Base-by-base conservation (phyloP, 768 basidiomycete species). In the Macrolepiota fuliginosa region DNA sequence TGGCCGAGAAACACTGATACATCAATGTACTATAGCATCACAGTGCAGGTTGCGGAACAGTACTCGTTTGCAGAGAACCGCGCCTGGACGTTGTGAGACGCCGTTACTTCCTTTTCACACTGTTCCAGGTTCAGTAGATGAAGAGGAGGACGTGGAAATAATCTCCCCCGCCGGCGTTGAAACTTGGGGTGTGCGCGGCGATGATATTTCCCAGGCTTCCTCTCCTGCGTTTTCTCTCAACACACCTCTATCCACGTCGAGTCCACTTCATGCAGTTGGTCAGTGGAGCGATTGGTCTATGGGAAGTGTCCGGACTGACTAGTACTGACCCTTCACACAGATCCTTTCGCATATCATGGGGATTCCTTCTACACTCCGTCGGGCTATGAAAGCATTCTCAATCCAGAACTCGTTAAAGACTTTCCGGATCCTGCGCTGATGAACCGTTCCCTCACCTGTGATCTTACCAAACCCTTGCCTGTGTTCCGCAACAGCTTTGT, bases 61-160 rank as follows among this genome's bases (percentile, higher is more conserved):
- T 29, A 32, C 54, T 39, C 29, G 52, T 13, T 15, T 45, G 22
- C 59, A 61, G n/a, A 54, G 29, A 27, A 24, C 25, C 3, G 49
- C 19, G 9, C 50, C 45, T 36, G 25, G 15, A 37, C 59, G 59
- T 46, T 61, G 59, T 36, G 32, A 40, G 13, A 61, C 52, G 17
- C 59, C 59, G 5, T 36, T 61, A 25, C 42, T 61, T n/a, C 59
- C 59, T 4, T 54, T 61, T 37, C 59, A 61, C 46, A 9, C 15
- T 5, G 39, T 61, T 46, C 59, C 59, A 13, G 32, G 42, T 36
- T 24, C 40, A 7, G 15, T 15, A 10, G 25, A 12, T 5, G 40
- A 46, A 7, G 52, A 46, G 12, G 59, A n/a, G 11, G 27, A 42
- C 1, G 32, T 9, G 51, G 7, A 32, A 32, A 10, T 17, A 27